These are phyloP conservation scores for Microbotryum saponariae DNA, from an alignment of 1,284 basidiomycete species.

Conservation along the genomic window DNA sequence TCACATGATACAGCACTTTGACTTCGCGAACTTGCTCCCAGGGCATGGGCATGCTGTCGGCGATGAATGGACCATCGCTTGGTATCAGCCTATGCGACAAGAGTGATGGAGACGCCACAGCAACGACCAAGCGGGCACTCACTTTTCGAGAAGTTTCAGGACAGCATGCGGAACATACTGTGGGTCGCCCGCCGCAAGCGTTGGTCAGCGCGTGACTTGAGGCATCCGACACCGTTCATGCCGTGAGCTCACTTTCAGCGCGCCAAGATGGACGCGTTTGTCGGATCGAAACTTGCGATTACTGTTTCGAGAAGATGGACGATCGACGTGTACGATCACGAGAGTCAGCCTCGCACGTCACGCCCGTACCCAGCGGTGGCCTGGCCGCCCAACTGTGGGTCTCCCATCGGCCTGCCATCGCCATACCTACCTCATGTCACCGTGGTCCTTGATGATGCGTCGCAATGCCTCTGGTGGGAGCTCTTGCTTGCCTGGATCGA, in stretches of 20 bases:
- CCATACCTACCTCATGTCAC: slow-evolving; percentile 75
- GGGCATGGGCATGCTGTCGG: slow-evolving; percentile 72
- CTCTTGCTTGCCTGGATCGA: slow-evolving; percentile 83
- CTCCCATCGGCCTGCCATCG: not conserved
- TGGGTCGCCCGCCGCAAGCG: not conserved
- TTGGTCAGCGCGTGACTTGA: not conserved
- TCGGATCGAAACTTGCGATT: slow-evolving; percentile 76
- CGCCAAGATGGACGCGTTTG: slow-evolving; percentile 60
- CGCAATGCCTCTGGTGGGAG: slow-evolving; percentile 76
- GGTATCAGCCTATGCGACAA: not conserved
- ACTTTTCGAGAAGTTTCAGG: slow-evolving; percentile 95
- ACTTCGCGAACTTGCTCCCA: slow-evolving; percentile 99
- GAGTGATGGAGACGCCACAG: no score
- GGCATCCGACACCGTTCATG: not conserved
- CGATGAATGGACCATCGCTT: not conserved
- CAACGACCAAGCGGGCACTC: not conserved
- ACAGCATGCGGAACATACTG: slow-evolving; percentile 84
- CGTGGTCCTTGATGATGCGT: slow-evolving; percentile 93
- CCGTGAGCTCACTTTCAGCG: slow-evolving; percentile 24
- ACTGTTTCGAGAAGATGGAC: slow-evolving; percentile 29
- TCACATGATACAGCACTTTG: slow-evolving; percentile 93
- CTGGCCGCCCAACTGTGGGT: not conserved
- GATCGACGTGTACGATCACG: not conserved
- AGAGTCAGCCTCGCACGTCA: slow-evolving; percentile 15
- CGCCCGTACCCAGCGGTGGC: slow-evolving; percentile 49